Base-by-base conservation (phyloP, 495 filamentous ascomycete species). In the Aspergillus affinis region DNA sequence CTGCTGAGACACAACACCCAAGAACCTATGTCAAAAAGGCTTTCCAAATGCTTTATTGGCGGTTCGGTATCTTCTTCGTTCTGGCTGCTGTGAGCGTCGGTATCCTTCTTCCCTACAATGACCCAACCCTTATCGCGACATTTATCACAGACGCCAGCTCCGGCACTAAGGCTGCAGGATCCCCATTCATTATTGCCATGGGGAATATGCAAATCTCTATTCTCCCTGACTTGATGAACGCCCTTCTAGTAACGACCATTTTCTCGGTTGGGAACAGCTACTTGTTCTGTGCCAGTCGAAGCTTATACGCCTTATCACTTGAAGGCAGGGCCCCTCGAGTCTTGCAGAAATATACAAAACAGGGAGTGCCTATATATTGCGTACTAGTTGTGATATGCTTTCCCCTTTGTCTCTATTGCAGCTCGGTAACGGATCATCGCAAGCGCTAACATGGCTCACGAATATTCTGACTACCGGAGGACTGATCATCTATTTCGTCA, bases 121-220 rank as follows among this genome's bases (percentile, higher is more conserved):
- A 83, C 54, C 57, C 68, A 2, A 81, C 78, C 20, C 75, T 91
- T 50, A 61, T 65, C 17, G 65, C 64, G 30, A 80, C 75, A 6
- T 81, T 90, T 64, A 79, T 92, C 58, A 84, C 89, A 51, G 92
- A 93, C 72, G 88, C 88, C 4, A 73, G 23, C n/a, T 69, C 70
- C 19, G 67, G 69, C 6, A 76, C 74, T 61, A 69, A 50, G 62
- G 88, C 86, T 0, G 86, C 88, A 13, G 78, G 81, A 17, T 87
- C 83, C 18, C 90, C 90, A 0, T 93, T 92, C 66, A 89, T 94
- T 5, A 85, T 96, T 52, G 85, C 90, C 19, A 94, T 95, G 90
- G 77, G 87, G 60, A 81, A 87, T 23, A 75, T 93, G 29, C 74
- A 77, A 0, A 85, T 94, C 65, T 65, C 68, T 3, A 79, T 85